A percentile compares a stretch with the other conserved stretches of the same genome.
Conservation (phyloP, 2,329 filamentous ascomycete species). For the Xylaria sp. region DNA sequence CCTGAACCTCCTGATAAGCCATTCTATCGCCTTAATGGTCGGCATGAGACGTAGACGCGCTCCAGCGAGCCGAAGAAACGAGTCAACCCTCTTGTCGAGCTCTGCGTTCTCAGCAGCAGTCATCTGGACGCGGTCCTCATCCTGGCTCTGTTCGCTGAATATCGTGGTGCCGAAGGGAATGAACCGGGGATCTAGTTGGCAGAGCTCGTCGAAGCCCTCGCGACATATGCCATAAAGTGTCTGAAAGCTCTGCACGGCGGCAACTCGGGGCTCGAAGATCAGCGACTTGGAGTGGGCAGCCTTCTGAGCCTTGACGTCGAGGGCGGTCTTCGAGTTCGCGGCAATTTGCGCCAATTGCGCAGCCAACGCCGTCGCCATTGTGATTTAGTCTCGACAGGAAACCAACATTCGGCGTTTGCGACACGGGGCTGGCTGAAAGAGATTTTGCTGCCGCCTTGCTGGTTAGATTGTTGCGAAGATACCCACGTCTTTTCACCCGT, state of each 20-base stretch:
- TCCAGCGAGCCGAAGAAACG: slow-evolving; percentile 83
- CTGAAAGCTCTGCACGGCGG: slow-evolving; percentile 89
- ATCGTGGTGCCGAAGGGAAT: slow-evolving; percentile 77
- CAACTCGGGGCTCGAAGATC: slow-evolving; percentile 88
- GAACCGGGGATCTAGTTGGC: slow-evolving; percentile 85
- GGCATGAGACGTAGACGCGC: slow-evolving; percentile 83
- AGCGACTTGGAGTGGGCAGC: slow-evolving; percentile 92
- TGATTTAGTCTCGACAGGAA: slow-evolving; percentile 25
- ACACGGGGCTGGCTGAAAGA: slow-evolving; percentile 1
- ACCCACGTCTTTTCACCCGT: slow-evolving; percentile 10
- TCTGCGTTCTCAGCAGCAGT: slow-evolving; percentile 82
- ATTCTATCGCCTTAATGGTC: slow-evolving; percentile 91
- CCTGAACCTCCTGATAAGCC: slow-evolving; percentile 92
- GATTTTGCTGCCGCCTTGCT: slow-evolving; percentile 8
- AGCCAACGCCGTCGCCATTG: slow-evolving; percentile 87
- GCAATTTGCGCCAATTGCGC: slow-evolving; percentile 94
- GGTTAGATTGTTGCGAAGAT: slow-evolving; percentile 6
- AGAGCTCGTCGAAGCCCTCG: slow-evolving; percentile 92
- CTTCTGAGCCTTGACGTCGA: slow-evolving; percentile 94
- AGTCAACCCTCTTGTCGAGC: slow-evolving; percentile 79
- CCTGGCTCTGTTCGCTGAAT: slow-evolving; percentile 93
- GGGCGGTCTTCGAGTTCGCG: slow-evolving; percentile 85
- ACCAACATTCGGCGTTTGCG: slow-evolving; percentile 27
- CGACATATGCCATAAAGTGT: slow-evolving; percentile 86
- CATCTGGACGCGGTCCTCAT: slow-evolving; percentile 87